Base-by-base conservation (phyloP, 139 green algal species). In the Astrephomene gubernaculifera region DNA sequence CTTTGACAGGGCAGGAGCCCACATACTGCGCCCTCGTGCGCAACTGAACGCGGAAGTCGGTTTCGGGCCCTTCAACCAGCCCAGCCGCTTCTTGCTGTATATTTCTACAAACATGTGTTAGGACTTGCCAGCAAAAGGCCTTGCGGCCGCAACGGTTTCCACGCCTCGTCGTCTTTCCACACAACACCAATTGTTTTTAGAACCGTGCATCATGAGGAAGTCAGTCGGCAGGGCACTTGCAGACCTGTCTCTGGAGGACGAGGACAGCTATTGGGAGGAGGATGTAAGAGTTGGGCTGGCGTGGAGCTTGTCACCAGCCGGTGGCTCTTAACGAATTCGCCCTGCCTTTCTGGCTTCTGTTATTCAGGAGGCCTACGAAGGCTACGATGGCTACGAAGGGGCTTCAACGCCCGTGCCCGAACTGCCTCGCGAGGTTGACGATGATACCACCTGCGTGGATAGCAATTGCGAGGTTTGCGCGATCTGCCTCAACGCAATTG, bases 401-500 rank as follows among this genome's bases (percentile, higher is more conserved):
- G 9, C n/a, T 3, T 38, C 36, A 31, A 0, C 38, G 6, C 10
- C 29, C 19, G 36, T 38, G 27, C 8, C 9, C 67, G 38, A n/a
- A n/a, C n/a, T n/a, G n/a, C n/a, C 38, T 7, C 21, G 4, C 2
- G 24, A 2, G 31, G 52, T 17, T 5, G 75, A 45, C 4, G 21
- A 29, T 22, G 67, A 75, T 0, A 45, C n/a, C 39, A 65, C 25
- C 22, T 29, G 45, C 19, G 52, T 49, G 38, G 38, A 75, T 10
- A 72, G 14, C 38, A 39, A 36, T 35, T 2, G 79, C 67, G 94
- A 96, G 33, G 71, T 95, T 1, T 98, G 95, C 68, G 93, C 94
- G 60, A 96, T 98, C 44, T 98, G 95, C 87, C 81, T 96, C 68
- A 82, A 92, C 22, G 67, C 86, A 25, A 98, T 96, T 29, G 39